A percentile compares a stretch with the other conserved stretches of the same genome.
These are phyloP conservation scores for Pisolithus orientalis DNA, from an alignment of 768 basidiomycete genomes.

Conservation along the genomic window DNA sequence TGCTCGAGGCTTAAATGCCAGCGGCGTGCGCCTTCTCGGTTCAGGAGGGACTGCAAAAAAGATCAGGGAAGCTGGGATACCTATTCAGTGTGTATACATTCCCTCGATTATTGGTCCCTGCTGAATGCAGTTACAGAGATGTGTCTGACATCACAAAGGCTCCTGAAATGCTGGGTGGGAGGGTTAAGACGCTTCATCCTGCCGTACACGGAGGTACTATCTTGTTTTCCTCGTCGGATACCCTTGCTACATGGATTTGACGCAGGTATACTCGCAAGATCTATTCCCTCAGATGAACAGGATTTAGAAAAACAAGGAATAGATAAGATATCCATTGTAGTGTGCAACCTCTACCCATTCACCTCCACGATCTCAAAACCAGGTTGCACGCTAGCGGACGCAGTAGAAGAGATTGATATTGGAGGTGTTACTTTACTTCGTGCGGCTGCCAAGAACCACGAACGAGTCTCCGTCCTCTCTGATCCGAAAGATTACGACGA, in stretches of 20 bases:
- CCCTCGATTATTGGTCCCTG: background rate
- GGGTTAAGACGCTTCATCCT: slow-evolving; percentile 97
- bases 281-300: slow-evolving; percentile 82
- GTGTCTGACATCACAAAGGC: slow-evolving; percentile 96
- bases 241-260: slow-evolving; percentile 2
- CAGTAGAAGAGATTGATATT: slow-evolving; percentile 98
- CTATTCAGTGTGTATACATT: slow-evolving; percentile 60
- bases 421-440: slow-evolving; percentile 97
- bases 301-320: slow-evolving; percentile 83
- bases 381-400: slow-evolving; percentile 82
- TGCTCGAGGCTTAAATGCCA: slow-evolving; percentile 72
- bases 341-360: slow-evolving; percentile 99
- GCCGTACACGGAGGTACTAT: slow-evolving; percentile 89
- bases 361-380: slow-evolving; percentile 84
- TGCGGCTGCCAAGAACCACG: slow-evolving; percentile 98
- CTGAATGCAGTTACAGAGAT: slow-evolving; percentile 51
- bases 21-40: slow-evolving; percentile 84
- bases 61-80: slow-evolving; percentile 88
- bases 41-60: slow-evolving; percentile 98
- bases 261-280: slow-evolving; percentile 87
- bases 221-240: background rate
- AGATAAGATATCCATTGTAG: slow-evolving; percentile 91
- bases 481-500: slow-evolving; percentile 83
- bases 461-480: slow-evolving; percentile 81
- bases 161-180: slow-evolving; percentile 97